Percentiles rank a stretch among this genome's conserved stretches.
phyloP scores from a whole-genome alignment of 2,329 filamentous ascomycete genomes.

The Aspergillus novofumigatus region DNA sequence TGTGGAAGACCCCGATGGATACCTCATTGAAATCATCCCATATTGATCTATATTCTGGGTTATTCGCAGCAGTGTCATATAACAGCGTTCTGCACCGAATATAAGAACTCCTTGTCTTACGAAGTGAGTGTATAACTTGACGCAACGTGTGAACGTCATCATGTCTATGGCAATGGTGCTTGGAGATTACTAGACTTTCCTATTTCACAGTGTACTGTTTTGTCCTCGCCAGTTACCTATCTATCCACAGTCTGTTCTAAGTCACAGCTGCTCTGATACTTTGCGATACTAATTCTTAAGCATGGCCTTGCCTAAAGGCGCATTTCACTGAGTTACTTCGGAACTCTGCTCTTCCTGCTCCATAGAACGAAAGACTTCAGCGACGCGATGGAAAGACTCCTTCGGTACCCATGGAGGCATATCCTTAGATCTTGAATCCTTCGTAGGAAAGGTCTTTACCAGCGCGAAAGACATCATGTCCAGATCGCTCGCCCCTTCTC shows the following conservation, averaged over 20 bases:
- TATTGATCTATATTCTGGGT: constrained; percentile 1
- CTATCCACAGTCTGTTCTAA: no score
- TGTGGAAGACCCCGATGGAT: constrained; percentile 1
- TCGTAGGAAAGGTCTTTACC: constrained; percentile 8
- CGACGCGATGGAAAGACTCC: constrained; percentile 8
- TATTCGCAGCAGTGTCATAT: not conserved
- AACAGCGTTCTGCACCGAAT: not conserved
- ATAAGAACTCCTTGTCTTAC: not conserved
- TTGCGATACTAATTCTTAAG: no score
- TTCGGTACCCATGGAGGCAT: constrained; percentile 13
- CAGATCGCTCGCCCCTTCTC: constrained; percentile 4
- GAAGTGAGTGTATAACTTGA: not conserved
- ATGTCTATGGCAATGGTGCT: no score
- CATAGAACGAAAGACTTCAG: constrained; percentile 2
- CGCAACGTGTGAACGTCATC: not conserved
- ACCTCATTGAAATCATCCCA: constrained; percentile 1
- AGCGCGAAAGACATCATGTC: constrained; percentile 15
- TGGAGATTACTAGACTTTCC: no score
- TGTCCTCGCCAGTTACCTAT: no score
- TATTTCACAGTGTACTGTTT: no score
- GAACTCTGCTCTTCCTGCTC: not conserved
- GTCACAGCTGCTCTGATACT: no score
- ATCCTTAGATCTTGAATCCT: constrained; percentile 1
- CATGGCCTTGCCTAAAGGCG: no score
- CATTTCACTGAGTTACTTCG: no score